Base-by-base conservation (phyloP, 2,329 filamentous ascomycete genomes). In the Xylariaceae sp. region DNA sequence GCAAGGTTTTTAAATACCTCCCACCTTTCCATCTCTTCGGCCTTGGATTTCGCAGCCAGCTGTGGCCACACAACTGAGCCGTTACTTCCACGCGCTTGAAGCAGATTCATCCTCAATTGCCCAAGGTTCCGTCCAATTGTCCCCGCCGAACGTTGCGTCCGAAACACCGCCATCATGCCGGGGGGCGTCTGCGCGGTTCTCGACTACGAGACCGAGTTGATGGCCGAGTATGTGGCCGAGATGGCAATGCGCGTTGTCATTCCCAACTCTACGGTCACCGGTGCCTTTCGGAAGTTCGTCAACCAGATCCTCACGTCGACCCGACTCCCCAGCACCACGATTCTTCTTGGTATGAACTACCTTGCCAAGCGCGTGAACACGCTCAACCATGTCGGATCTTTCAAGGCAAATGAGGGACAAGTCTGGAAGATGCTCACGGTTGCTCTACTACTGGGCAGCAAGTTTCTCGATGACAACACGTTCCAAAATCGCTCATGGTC, bases 401-500 rank as follows among this genome's bases (percentile, higher is more conserved):
- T 74, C 50, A 69, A 65, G 40, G 65, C 72, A 25, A 75, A 67
- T 35, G 74, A 78, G 47, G 82, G 81, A 27, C 80, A 92, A 55
- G 74, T 93, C 35, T 94, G 90, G 71, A 83, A 87, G 40, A 81
- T 93, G 65, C 72, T 94, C 44, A 94, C 88, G 5, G 83, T 90
- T 23, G 78, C 83, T 6, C 67, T 95, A 37, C 73, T 95, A 32
- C 70, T 95, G 33, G 89, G 87, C 39, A 94, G 87, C 76, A 95
- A 95, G 65, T 95, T 94, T 53, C 68, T 94, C 46, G 89, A 95
- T 53, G 89, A 94, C 68, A 94, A 94, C 63, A 95, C 89, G 5
- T 95, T 95, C 63, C 89, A 94, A 70, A 95, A 94, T 64, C 83
- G 86, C 35, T 94, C 89, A 1, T 95, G 89, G 89, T 86, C 89